Evolutionary conservation across 2,329 filamentous ascomycete genomes (phyloP).

Genomic region (Penicillium sp.): DNA sequence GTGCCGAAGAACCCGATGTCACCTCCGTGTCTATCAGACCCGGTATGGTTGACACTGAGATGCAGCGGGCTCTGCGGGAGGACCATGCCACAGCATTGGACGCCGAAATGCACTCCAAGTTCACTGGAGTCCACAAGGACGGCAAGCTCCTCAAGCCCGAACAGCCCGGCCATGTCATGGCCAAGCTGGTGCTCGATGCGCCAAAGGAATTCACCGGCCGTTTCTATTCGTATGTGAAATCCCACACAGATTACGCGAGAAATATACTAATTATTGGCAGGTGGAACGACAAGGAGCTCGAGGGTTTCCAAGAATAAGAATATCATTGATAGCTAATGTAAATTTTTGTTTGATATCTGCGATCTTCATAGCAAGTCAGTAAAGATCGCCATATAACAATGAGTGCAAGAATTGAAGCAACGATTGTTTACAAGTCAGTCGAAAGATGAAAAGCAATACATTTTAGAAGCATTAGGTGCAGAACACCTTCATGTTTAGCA

Average conservation of each 20-base stretch:
- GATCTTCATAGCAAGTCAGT: conserved; percentile 24
- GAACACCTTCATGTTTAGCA: conserved; percentile 53
- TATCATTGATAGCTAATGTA: conserved; percentile 6
- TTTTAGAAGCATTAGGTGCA: conserved; percentile 46
- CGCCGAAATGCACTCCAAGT: conserved; percentile 52
- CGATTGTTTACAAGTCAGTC: conserved; percentile 41
- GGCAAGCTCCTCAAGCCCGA: conserved; percentile 71
- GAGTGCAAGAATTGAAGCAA: conserved; percentile 12
- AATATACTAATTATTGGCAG: conserved; percentile 27
- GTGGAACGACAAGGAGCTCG: conserved; percentile 40
- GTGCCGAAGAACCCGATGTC: conserved; percentile 23
- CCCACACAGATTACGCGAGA: conserved; percentile 1
- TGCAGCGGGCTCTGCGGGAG: conserved; percentile 58
- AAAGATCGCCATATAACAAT: conserved; percentile 20
- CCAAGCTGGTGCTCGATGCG: conserved; percentile 61
- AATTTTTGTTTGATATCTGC: conserved; percentile 4
- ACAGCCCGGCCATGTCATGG: conserved; percentile 77
- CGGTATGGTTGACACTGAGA: conserved; percentile 31
- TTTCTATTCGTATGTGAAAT: conserved; percentile 46
- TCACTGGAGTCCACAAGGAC: conserved; percentile 59
- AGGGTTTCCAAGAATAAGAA: conserved; percentile 35
- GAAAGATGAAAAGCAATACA: conserved; percentile 60
- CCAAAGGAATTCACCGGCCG: conserved; percentile 63
- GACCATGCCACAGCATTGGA: conserved; percentile 57
- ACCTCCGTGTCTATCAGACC: conserved; percentile 25